A percentile compares a stretch with the other conserved stretches of the same genome.
Conservation (phyloP, 2,329 filamentous ascomycete species). For the Aspergillus ochraceus region DNA sequence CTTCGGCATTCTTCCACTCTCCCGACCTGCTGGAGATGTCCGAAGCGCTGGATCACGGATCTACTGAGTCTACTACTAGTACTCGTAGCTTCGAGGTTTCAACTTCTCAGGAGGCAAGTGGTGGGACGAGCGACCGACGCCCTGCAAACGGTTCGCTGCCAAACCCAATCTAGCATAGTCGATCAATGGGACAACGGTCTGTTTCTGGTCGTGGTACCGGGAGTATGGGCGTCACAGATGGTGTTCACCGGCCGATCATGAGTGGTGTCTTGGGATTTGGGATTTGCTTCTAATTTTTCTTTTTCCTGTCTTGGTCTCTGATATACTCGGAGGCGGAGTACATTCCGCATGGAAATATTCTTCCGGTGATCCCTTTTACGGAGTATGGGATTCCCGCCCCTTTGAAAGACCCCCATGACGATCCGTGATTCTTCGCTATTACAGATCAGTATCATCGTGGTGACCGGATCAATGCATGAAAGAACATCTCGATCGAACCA, state of each 20-base stretch:
- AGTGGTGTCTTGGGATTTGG: no score
- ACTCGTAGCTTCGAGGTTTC: no score
- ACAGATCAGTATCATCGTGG: no score
- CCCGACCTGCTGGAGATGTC: not conserved
- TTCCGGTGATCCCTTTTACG: not conserved
- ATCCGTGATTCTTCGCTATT: not conserved
- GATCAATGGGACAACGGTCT: not conserved
- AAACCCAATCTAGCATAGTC: slow-evolving; percentile 7
- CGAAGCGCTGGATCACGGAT: not conserved
- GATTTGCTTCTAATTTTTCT: no score
- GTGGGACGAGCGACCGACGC: not conserved
- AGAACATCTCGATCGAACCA: no score
- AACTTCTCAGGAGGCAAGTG: not conserved
- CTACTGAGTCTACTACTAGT: no score
- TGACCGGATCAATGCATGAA: no score
- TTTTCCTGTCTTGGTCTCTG: no score
- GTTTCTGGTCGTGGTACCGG: not conserved
- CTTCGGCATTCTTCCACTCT: slow-evolving; percentile 11
- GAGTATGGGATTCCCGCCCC: not conserved
- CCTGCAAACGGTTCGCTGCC: slow-evolving; percentile 3
- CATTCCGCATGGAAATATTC: not conserved
- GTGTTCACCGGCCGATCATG: not conserved
- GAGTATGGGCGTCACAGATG: slow-evolving; percentile 11
- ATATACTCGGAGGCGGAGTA: not conserved
- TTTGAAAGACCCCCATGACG: not conserved